Evolutionary conservation across 2,329 filamentous ascomycete species (phyloP), one percentile per base, ranked within the genome.

Genomic region (Botrytis tulipae): DNA sequence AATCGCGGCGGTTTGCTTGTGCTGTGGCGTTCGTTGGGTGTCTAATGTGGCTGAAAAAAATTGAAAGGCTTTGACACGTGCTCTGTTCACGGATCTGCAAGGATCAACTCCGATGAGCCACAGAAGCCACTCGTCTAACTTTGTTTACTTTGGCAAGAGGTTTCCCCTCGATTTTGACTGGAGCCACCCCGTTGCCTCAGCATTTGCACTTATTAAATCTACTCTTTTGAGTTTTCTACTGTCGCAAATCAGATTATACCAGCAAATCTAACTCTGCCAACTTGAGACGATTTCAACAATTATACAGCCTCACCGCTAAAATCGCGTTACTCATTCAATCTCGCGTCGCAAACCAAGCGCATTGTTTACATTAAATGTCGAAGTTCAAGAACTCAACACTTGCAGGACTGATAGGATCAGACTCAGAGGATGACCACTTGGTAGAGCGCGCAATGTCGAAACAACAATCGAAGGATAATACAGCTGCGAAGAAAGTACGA

Each of bases 351-450:
- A 73, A 46, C 48, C 18, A 63, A 46, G 69, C 69, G 60, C 46
- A 68, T 61, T 72, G 63, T 69, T 69, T 51, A 69, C 42, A 61
- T 51, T 48, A 48, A 48, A 80, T 80, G 79, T 74, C 78, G 48
- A 80, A 77, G 72, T 48, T 73, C 51, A 80, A 80, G 65, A 76
- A 71, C 12, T 78, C 83, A 48, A 84, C 83, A 71, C 76, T 87
- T 25, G 85, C 85, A 48, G 83, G 82, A 16, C 77, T 87, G 35
- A 78, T 86, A 16, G 85, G 84, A 66, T 86, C 84, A 22, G 85
- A 87, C 62, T 79, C 78, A 1, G 80, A 82, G 35, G 79, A 80
- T 72, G 75, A 71, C 18, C 76, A 78, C 59, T 76, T 79, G 40
- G 44, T 75, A 48, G 71, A 72, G 71, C 32, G 32, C 71, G 70